Evolutionary conservation across 2,329 filamentous ascomycete genomes (phyloP).

Genomic region (Arthroderma sp.): DNA sequence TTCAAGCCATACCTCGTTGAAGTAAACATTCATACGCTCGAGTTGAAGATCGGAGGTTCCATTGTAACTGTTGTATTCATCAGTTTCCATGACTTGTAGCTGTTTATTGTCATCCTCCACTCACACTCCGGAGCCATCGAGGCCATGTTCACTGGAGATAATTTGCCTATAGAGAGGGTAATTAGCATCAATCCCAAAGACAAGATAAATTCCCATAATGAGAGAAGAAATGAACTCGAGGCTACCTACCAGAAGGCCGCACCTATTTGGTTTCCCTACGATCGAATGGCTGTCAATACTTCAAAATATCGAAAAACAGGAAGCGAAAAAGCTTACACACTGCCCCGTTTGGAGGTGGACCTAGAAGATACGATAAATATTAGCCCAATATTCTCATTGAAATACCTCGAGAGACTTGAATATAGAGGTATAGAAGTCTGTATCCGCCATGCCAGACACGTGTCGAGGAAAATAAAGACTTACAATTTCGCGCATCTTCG

Average conservation of each 20-base stretch:
- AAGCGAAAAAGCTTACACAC: constrained; percentile 57
- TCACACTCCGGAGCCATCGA: constrained; percentile 10
- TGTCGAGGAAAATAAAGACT: constrained; percentile 29
- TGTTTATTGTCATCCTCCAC: background rate
- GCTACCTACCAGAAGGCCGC: constrained; percentile 86
- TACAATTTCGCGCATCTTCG: constrained; percentile 64
- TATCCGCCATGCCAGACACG: constrained; percentile 14
- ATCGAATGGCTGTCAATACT: constrained; percentile 17
- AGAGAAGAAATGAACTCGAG: background rate
- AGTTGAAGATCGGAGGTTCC: constrained; percentile 10
- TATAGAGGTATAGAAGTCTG: constrained; percentile 5
- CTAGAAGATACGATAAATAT: constrained; percentile 38
- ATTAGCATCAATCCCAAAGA: background rate
- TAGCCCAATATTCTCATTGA: constrained; percentile 1
- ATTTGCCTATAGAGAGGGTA: constrained; percentile 7
- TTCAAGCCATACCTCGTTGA: constrained; percentile 7
- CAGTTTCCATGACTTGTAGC: background rate
- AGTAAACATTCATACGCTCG: constrained; percentile 11
- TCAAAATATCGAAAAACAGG: constrained; percentile 6
- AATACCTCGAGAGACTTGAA: constrained; percentile 3
- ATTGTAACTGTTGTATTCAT: constrained; percentile 5
- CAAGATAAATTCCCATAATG: background rate
- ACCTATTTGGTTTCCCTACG: constrained; percentile 99
- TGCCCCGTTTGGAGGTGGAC: constrained; percentile 99
- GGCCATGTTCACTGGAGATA: constrained; percentile 10